Evolutionary conservation across 306 rosid genomes (phyloP).

Genomic region (Hippophae rhamnoides): DNA sequence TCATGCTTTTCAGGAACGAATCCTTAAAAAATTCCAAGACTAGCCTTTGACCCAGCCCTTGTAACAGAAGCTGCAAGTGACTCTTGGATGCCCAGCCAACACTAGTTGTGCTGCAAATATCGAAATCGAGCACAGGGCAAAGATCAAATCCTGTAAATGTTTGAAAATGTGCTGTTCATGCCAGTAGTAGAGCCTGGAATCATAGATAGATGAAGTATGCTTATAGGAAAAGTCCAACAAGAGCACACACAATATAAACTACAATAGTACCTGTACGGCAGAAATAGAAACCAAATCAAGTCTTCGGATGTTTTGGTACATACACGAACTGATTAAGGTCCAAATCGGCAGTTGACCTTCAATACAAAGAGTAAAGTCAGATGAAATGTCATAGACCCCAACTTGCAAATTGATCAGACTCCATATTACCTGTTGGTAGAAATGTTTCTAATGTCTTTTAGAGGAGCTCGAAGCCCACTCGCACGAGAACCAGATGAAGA

Average conservation of each 20-base stretch:
- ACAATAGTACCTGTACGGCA: too few species aligned
- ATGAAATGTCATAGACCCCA: constrained; percentile 9
- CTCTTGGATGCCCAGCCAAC: constrained; percentile 12
- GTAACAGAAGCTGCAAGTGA: constrained; percentile 8
- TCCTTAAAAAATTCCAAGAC: constrained; percentile 16
- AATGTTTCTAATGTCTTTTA: constrained; percentile 53
- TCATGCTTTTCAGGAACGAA: constrained; percentile 10
- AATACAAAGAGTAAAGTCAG: constrained; percentile 17
- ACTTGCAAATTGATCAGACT: constrained; percentile 12
- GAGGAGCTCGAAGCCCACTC: constrained; percentile 90
- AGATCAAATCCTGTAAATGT: too few species aligned
- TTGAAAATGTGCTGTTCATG: too few species aligned
- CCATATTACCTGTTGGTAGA: constrained; percentile 34
- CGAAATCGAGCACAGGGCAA: too few species aligned
- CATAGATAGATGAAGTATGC: too few species aligned
- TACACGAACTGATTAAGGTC: constrained; percentile 52
- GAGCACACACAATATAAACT: too few species aligned
- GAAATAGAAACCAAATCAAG: constrained; percentile 5
- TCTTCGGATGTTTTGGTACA: constrained; percentile 38
- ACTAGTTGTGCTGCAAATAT: constrained; percentile 22
- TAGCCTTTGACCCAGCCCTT: constrained; percentile 4
- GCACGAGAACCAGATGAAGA: constrained; percentile 74
- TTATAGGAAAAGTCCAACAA: too few species aligned
- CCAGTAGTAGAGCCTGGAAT: too few species aligned
- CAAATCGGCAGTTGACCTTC: constrained; percentile 27